phyloP scores from a whole-genome alignment of 108 stramenopile species.

The Seminavis robusta region DNA sequence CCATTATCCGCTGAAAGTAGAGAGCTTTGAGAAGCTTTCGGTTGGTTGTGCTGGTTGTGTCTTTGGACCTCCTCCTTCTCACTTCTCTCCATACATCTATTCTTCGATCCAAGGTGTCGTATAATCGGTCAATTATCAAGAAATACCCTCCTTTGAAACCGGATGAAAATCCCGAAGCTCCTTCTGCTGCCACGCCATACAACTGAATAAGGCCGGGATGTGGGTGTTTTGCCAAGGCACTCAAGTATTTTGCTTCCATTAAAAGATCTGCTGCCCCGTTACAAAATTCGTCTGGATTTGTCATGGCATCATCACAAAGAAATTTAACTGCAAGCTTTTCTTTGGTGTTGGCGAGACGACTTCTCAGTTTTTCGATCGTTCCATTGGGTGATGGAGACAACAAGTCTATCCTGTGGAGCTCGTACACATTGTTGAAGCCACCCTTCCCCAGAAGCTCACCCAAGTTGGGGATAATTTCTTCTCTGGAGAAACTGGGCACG shows the following conservation, averaged over 20 bases:
- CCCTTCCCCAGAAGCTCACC: conserved; percentile 50
- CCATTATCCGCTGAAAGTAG: conserved; percentile 41
- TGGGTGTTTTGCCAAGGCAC: conserved; percentile 49
- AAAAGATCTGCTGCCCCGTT: conserved; percentile 72
- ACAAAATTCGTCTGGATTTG: conserved; percentile 54
- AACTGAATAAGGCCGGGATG: conserved; percentile 69
- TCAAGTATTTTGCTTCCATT: conserved; percentile 72
- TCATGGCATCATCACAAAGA: conserved; percentile 48
- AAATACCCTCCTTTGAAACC: conserved; percentile 59
- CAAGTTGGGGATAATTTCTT: conserved; percentile 46
- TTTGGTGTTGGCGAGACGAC: not conserved
- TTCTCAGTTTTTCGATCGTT: no score
- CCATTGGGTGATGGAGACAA: conserved; percentile 6
- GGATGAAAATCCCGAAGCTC: conserved; percentile 43
- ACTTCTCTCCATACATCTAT: conserved; percentile 63
- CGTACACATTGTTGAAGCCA: conserved; percentile 54
- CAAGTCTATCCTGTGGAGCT: conserved; percentile 44
- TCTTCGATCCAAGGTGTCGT: conserved; percentile 62
- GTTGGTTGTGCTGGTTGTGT: no score
- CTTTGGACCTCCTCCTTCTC: no score
- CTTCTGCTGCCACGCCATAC: conserved; percentile 60
- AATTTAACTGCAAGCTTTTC: conserved; percentile 56
- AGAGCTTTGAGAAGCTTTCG: conserved; percentile 33
- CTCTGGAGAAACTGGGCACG: conserved; percentile 48
- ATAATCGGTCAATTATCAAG: conserved; percentile 64